Percentiles rank a stretch among this genome's conserved stretches.
phyloP scores from a whole-genome alignment of 495 filamentous ascomycete species.

The Talaromyces trachyspermus region DNA sequence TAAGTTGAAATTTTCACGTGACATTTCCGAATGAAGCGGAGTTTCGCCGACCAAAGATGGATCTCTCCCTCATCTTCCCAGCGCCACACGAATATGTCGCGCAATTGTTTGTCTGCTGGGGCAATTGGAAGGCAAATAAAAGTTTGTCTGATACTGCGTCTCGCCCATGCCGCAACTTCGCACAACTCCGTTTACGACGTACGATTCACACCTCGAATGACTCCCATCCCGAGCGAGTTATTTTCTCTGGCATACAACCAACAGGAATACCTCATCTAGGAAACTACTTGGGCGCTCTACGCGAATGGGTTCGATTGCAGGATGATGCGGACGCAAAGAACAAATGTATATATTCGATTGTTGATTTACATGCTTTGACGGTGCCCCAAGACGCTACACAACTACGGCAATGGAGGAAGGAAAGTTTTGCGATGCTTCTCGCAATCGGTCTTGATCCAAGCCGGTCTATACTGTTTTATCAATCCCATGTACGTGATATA shows the following conservation, averaged over 20 bases:
- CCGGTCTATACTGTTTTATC: constrained; percentile 74
- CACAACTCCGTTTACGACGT: not conserved
- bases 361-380: constrained; percentile 91
- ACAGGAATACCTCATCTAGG: constrained; percentile 94
- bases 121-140: not conserved
- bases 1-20: not conserved
- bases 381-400: constrained; percentile 52
- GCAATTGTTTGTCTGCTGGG: not conserved
- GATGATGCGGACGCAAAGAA: constrained; percentile 45
- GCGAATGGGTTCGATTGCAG: constrained; percentile 76
- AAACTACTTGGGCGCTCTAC: constrained; percentile 91
- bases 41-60: not conserved
- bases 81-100: not conserved
- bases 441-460: constrained; percentile 77
- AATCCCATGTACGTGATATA: constrained; percentile 50
- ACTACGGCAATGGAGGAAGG: constrained; percentile 55
- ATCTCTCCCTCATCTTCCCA: too few species aligned
- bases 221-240: constrained; percentile 14
- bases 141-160: not conserved
- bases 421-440: constrained; percentile 71
- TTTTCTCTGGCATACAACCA: constrained; percentile 97
- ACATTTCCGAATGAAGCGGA: constrained; percentile 2
- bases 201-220: not conserved
- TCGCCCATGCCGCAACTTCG: not conserved
- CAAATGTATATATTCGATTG: constrained; percentile 72